phyloP scores from a whole-genome alignment of 2,329 filamentous ascomycete species.

The Albophoma yamanashiensis region DNA sequence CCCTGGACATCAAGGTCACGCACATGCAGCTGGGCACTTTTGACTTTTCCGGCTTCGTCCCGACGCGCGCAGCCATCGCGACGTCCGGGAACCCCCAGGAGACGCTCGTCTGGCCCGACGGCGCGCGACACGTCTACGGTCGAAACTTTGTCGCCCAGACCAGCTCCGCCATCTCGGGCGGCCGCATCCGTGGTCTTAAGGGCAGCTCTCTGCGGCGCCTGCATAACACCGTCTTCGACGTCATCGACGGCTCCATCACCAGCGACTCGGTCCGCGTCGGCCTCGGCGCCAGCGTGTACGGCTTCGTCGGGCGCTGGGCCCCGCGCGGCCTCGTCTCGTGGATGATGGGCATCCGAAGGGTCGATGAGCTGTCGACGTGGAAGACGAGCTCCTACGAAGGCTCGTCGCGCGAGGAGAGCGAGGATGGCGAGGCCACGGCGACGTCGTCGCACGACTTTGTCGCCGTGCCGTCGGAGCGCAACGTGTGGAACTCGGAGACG shows the following conservation, averaged over 20 bases:
- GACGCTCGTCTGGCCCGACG: conserved; percentile 52
- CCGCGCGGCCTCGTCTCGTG: conserved; percentile 72
- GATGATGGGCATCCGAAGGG: conserved; percentile 76
- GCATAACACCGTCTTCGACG: conserved; percentile 83
- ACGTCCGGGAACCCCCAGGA: conserved; percentile 33
- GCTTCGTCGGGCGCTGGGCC: conserved; percentile 71
- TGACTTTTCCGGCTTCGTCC: conserved; percentile 62
- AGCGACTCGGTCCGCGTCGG: conserved; percentile 66
- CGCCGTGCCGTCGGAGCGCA: conserved; percentile 31
- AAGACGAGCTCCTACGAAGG: conserved; percentile 32
- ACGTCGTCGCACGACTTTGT: conserved; percentile 35
- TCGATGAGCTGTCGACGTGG: conserved; percentile 46
- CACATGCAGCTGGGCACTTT: conserved; percentile 89
- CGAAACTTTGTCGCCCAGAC: conserved; percentile 49
- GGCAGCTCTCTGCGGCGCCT: conserved; percentile 68
- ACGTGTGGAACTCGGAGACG: conserved; percentile 30
- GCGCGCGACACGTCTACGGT: conserved; percentile 49
- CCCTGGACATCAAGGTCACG: conserved; percentile 66
- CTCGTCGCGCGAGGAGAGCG: conserved; percentile 24
- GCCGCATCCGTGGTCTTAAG: conserved; percentile 46
- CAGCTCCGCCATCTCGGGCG: conserved; percentile 43
- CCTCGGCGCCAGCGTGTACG: conserved; percentile 73
- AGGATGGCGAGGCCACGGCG: conserved; percentile 18
- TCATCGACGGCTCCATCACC: conserved; percentile 57
- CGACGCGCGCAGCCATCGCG: conserved; percentile 23